Evolutionary conservation across 257 asterid genomes (phyloP), one percentile per base, ranked within the genome.

Genomic region (Rhazya stricta): DNA sequence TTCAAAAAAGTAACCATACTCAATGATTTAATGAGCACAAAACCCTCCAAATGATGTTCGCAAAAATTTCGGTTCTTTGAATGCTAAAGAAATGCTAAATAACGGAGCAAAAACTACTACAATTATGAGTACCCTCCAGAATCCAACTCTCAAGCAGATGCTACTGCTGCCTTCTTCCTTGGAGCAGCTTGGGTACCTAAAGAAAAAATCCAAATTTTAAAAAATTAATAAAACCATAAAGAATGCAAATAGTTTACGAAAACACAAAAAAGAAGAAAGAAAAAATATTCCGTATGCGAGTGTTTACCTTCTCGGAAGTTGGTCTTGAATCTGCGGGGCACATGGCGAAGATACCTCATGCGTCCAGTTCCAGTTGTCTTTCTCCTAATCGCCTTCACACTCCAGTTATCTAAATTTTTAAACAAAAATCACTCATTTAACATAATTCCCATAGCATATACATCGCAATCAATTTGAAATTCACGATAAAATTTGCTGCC

Each of bases 101-200:
- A 73, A 60, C 75, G 13, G 48, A 63, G 51, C 80, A 74, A 83
- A 12, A 74, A 67, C 71, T 71, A 74, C 81, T 73, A 76, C 82
- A 84, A 62, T 73, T 21, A 70, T 12, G 50, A 73, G 66, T 68
- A 66, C 37, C 79, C 74, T 77, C 74, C 77, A 77, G 63, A 46
- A 78, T 42, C 45, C 48, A 41, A 10, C 75, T 25, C 78, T 87
- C 77, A 91, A 71, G 89, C 83, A 74, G 96, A 86, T 43, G 87
- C 88, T 60, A 90, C 89, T 13, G 89, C 87, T 27, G 76, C 90
- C 89, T 88, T 90, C 86, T 90, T 88, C 97, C 96, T 90, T n/a
- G 97, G 97, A 37, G 97, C 97, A 74, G 97, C 97, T 85, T 91
- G 80, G 62, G 96, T 88, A 37, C 96, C 97, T 90, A 79, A 23